A percentile compares a stretch with the other conserved stretches of the same genome.
These are phyloP conservation scores for Cochlearia excelsa DNA, from an alignment of 345 rosid genomes.

Conservation along the genomic window DNA sequence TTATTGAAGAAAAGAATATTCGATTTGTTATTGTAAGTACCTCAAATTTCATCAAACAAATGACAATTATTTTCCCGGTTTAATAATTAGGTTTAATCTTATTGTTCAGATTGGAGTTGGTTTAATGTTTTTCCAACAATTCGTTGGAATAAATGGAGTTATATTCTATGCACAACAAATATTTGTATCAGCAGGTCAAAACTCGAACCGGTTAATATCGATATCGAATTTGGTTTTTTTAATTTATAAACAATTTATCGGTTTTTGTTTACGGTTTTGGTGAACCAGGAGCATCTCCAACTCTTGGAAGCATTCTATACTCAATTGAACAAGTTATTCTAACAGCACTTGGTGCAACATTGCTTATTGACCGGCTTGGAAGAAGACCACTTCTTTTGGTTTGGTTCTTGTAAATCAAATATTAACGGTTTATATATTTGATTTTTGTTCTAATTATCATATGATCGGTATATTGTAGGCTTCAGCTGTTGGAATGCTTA, in stretches of 20 bases:
- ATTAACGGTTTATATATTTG: background rate
- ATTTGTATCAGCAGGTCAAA: conserved; percentile 48
- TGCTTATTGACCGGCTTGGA: conserved; percentile 45
- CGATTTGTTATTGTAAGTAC: conserved; percentile 44
- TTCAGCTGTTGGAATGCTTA: conserved; percentile 42
- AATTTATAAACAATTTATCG: background rate
- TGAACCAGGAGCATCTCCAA: conserved; percentile 39
- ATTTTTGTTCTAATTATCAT: background rate
- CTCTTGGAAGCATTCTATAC: conserved; percentile 44
- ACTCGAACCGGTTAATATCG: background rate
- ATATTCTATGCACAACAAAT: conserved; percentile 47
- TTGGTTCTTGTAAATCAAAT: background rate
- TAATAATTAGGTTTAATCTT: conserved; percentile 5
- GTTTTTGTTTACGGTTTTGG: conserved; percentile 11
- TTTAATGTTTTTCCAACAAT: conserved; percentile 50
- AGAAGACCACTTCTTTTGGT: conserved; percentile 52
- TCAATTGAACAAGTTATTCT: conserved; percentile 41
- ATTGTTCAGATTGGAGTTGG: conserved; percentile 47
- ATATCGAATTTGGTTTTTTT: background rate
- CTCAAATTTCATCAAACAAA: background rate
- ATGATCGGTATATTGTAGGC: conserved; percentile 29
- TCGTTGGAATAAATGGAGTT: conserved; percentile 46
- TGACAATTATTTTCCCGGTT: background rate
- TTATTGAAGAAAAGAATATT: conserved; percentile 39
- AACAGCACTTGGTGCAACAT: conserved; percentile 38